phyloP scores from a whole-genome alignment of 1,284 basidiomycete genomes.

The Thecaphora thlaspeos region DNA sequence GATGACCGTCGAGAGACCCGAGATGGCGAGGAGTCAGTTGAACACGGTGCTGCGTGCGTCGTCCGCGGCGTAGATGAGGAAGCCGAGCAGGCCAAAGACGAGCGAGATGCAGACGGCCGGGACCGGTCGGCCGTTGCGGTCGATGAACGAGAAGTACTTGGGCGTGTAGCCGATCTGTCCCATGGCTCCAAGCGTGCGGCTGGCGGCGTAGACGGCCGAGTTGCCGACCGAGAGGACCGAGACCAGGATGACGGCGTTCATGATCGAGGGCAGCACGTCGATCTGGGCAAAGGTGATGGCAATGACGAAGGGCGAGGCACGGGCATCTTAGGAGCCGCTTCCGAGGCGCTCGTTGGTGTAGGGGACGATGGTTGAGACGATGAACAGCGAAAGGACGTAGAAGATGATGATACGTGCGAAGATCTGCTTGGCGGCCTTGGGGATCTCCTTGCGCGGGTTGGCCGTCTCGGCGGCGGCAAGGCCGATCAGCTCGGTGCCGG shows the following conservation, averaged over 20 bases:
- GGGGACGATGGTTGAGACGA: constrained; percentile 65
- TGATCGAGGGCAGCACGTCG: constrained; percentile 60
- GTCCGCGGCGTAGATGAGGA: constrained; percentile 58
- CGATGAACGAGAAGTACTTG: constrained; percentile 59
- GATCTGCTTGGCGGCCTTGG: constrained; percentile 61
- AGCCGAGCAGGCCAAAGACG: constrained; percentile 47
- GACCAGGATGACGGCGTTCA: constrained; percentile 61
- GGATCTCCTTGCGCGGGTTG: constrained; percentile 61
- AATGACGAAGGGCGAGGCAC: constrained; percentile 62
- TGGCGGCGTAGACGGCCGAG: constrained; percentile 58
- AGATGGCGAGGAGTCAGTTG: constrained; percentile 61
- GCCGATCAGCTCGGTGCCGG: constrained; percentile 66
- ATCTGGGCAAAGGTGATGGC: constrained; percentile 60
- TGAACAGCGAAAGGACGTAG: constrained; percentile 64
- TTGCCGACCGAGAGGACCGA: constrained; percentile 59
- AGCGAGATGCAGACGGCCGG: constrained; percentile 57
- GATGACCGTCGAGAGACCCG: constrained; percentile 63
- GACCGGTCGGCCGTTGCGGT: constrained; percentile 62
- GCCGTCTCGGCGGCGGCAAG: constrained; percentile 66
- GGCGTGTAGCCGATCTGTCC: constrained; percentile 60
- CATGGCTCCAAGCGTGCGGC: constrained; percentile 57
- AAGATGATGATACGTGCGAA: constrained; percentile 62
- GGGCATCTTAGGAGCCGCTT: constrained; percentile 57
- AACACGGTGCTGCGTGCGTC: constrained; percentile 56
- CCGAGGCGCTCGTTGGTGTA: constrained; percentile 44